Evolutionary conservation across 75 land plant species (phyloP).

Genomic region (Pinus tabuliformis): DNA sequence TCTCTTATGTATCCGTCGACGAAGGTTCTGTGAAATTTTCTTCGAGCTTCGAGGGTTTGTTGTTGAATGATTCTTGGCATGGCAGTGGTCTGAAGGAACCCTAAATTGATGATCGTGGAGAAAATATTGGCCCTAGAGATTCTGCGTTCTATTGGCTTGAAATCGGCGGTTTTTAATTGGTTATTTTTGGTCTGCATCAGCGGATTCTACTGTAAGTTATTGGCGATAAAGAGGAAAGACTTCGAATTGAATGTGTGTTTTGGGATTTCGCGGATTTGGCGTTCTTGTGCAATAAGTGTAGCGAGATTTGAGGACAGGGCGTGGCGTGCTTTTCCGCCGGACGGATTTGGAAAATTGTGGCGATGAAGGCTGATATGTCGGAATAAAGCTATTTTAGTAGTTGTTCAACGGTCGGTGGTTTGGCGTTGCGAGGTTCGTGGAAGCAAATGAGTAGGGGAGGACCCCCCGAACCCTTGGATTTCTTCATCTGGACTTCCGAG

Average conservation of each 20-base stretch:
- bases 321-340: background rate
- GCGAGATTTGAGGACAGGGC: background rate
- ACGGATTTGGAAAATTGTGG: background rate
- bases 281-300: background rate
- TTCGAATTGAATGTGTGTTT: background rate
- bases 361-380: background rate
- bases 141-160: background rate
- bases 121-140: background rate
- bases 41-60: background rate
- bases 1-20: background rate
- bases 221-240: background rate
- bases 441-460: constrained; percentile 43
- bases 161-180: background rate
- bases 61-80: background rate
- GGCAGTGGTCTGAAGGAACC: background rate
- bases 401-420: background rate
- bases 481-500: constrained; percentile 92
- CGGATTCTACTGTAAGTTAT: background rate
- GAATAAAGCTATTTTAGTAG: background rate
- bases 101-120: background rate
- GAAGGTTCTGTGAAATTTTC: background rate
- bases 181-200: background rate
- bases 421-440: background rate
- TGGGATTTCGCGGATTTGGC: background rate
- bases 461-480: constrained; percentile 81